Evolutionary conservation across 176 grass and related monocot genomes (phyloP), one percentile per base, ranked within the genome.

Genomic region (Musa troglodytarum): DNA sequence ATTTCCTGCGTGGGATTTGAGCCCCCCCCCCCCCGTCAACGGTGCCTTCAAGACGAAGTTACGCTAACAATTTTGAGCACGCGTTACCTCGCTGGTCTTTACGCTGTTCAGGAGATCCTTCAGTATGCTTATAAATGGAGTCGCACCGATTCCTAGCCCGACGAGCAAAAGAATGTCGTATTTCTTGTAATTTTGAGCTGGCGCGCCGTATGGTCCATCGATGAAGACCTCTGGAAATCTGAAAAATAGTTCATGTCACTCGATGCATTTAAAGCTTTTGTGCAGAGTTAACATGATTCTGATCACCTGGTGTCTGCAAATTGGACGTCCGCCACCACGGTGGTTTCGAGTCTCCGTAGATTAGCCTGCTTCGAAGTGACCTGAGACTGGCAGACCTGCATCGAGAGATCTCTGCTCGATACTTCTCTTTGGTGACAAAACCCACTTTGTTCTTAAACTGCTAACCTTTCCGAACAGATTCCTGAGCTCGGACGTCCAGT

Each of bases 121-220:
- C 74, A 99, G 71, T 84, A 99, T 99, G 81, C 96, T 99, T 78
- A 99, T 99, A 77, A 99, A 95, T 70, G 96, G 96, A 69, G 91
- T 99, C 49, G 96, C 96, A 14, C 96, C 96, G 10, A 99, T 99
- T 67, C 96, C 96, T 51, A 99, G 96, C 56, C 96, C 96, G 7
- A 99, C 78, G 51, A 99, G 90, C 86, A 99, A 81, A 86, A 99
- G 90, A 84, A 99, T 99, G 57, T 99, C 96, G 15, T 95, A 99
- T 84, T 99, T 99, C 83, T 89, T 99, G 88, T 99, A 99, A 74
- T 92, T 99, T 95, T 99, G 96, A 23, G 96, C 96, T 12, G 91
- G 96, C 72, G 96, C 96, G 63, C 96, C 96, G 22, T 92, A 99
- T 25, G 96, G 91, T 2, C 96, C 96, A 55, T 99, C 96, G 69